Conservation (phyloP, 352 stramenopile species). For the Phytophthora pisi region DNA sequence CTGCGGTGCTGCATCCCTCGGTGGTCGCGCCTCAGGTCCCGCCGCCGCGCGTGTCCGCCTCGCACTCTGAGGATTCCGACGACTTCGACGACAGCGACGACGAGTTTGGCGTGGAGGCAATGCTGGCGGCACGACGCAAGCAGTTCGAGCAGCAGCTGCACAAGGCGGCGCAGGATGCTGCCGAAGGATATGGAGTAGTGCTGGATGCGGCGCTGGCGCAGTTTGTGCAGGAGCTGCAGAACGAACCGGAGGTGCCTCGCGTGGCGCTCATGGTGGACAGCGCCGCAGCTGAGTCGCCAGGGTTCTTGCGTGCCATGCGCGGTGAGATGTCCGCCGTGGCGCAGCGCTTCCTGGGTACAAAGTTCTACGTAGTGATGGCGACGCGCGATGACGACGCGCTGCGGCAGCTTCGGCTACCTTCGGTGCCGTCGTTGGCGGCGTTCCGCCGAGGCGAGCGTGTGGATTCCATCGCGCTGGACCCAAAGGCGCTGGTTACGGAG, state of each 20-base stretch:
- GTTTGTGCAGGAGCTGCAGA: conserved; percentile 47
- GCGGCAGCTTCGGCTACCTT: conserved; percentile 46
- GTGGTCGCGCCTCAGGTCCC: conserved; percentile 12
- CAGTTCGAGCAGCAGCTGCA: conserved; percentile 60
- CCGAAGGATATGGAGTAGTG: conserved; percentile 61
- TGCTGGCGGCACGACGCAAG: conserved; percentile 46
- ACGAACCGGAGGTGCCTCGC: conserved; percentile 41
- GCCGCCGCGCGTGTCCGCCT: conserved; percentile 10
- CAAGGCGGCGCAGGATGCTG: conserved; percentile 44
- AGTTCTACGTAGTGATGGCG: conserved; percentile 54
- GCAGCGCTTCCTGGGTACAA: conserved; percentile 55
- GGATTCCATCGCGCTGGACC: conserved; percentile 49
- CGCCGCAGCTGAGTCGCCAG: not conserved
- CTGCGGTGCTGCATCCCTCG: conserved; percentile 3
- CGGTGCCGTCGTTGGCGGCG: conserved; percentile 44
- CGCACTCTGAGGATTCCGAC: conserved; percentile 37
- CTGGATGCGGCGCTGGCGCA: conserved; percentile 30
- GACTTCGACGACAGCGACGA: conserved; percentile 58
- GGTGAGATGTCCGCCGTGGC: conserved; percentile 50
- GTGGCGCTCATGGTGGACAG: conserved; percentile 48
- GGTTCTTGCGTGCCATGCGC: conserved; percentile 36
- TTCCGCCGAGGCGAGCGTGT: conserved; percentile 60
- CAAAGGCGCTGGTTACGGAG: conserved; percentile 38
- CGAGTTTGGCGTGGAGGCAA: conserved; percentile 41
- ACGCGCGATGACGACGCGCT: conserved; percentile 35